phyloP scores from a whole-genome alignment of 805 yeast genomes.

The Ogataea siamensis region DNA sequence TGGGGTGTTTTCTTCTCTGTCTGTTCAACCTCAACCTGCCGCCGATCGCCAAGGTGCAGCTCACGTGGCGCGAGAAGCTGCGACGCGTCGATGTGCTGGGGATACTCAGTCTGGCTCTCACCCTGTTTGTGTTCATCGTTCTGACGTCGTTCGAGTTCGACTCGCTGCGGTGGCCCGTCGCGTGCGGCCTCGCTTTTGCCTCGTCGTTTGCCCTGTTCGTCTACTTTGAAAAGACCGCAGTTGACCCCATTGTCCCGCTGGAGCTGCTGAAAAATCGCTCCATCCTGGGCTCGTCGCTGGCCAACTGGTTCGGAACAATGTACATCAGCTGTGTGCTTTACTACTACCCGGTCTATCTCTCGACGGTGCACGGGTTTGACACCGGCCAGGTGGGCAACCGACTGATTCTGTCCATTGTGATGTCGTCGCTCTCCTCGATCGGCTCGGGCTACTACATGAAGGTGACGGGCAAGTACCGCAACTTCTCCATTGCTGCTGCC shows the following conservation, averaged over 20 bases:
- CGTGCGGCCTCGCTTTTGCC: conserved; percentile 19
- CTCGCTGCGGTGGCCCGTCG: conserved; percentile 41
- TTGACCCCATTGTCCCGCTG: conserved; percentile 64
- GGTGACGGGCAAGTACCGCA: conserved; percentile 57
- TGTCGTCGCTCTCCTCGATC: conserved; percentile 57
- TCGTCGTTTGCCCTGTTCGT: conserved; percentile 15
- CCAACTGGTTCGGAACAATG: conserved; percentile 61
- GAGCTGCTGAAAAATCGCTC: conserved; percentile 54
- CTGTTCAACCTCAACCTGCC: conserved; percentile 45
- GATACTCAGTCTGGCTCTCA: conserved; percentile 31
- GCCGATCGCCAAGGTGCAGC: conserved; percentile 23
- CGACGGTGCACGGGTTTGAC: conserved; percentile 51
- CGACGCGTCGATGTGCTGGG: conserved; percentile 53
- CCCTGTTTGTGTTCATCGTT: conserved; percentile 33
- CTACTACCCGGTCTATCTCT: conserved; percentile 60
- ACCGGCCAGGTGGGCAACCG: conserved; percentile 60
- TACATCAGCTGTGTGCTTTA: conserved; percentile 45
- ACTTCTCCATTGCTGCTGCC: conserved; percentile 43
- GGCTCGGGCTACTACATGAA: conserved; percentile 66
- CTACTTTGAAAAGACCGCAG: conserved; percentile 22
- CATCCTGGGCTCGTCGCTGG: conserved; percentile 59
- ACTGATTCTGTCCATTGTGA: conserved; percentile 58
- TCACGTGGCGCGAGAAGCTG: conserved; percentile 44
- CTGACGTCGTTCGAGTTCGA: conserved; percentile 42
- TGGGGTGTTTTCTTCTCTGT: conserved; percentile 37